Evolutionary conservation across 78 protist species (phyloP).

Genomic region (Dictyostelium firmibasis): DNA sequence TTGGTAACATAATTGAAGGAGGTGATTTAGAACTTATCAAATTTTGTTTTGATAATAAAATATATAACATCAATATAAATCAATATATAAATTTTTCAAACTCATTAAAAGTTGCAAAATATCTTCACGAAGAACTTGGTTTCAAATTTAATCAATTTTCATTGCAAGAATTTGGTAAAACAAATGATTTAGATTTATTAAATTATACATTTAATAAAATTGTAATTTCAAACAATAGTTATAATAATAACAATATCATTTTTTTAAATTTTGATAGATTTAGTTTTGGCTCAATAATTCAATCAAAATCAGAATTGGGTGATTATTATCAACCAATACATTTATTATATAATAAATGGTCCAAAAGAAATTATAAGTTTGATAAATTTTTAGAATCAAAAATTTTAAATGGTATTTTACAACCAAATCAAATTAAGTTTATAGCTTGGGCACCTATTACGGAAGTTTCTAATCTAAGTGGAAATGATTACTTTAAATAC

Average conservation of each 20-base stretch:
- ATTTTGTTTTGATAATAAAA: background rate
- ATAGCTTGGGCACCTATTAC: no score
- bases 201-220: background rate
- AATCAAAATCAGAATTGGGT: no score
- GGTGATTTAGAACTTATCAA: background rate
- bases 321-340: background rate
- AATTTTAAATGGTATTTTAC: background rate
- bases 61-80: no score
- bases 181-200: background rate
- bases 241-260: no score
- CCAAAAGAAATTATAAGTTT: background rate
- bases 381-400: background rate
- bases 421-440: background rate
- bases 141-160: background rate
- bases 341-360: no score
- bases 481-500: background rate
- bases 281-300: no score
- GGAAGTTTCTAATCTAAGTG: background rate
- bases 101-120: background rate
- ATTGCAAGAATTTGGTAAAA: background rate
- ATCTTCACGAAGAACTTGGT: background rate
- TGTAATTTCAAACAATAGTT: no score
- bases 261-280: no score
- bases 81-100: background rate
- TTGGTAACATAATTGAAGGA: background rate